Conservation (phyloP, 495 filamentous ascomycete species). For the Penicillium verhagenii region DNA sequence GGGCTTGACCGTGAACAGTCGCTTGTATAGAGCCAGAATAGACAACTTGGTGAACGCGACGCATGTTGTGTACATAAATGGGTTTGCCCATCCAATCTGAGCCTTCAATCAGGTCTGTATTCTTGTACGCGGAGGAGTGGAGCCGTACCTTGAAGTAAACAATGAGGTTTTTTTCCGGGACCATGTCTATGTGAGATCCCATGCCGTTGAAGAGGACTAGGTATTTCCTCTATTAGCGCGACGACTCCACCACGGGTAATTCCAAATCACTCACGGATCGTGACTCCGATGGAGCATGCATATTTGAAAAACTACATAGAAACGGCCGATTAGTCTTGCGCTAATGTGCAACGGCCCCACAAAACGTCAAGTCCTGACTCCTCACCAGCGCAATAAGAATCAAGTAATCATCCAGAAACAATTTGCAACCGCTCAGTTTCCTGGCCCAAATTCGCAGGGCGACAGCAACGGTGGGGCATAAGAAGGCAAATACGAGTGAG, state of each 20-base stretch:
- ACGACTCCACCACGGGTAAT: neutral
- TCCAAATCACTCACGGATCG: constrained; percentile 24
- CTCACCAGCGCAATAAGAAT: constrained; percentile 36
- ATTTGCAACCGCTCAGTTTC: constrained; percentile 22
- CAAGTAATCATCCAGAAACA: constrained; percentile 39
- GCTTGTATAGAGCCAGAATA: constrained; percentile 42
- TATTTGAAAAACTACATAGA: constrained; percentile 32
- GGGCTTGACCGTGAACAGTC: constrained; percentile 30
- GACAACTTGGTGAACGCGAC: constrained; percentile 42
- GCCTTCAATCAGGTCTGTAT: neutral
- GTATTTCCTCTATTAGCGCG: neutral
- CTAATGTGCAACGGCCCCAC: neutral
- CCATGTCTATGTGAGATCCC: constrained; percentile 34
- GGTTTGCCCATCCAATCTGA: constrained; percentile 31
- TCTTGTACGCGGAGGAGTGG: neutral
- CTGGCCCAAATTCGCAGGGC: constrained; percentile 29
- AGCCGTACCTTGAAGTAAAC: constrained; percentile 29
- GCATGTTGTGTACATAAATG: constrained; percentile 31
- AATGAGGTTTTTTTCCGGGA: constrained; percentile 26
- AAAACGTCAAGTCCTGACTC: constrained; percentile 9
- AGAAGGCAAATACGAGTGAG: constrained; percentile 31
- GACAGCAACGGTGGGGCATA: constrained; percentile 29
- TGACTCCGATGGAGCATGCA: constrained; percentile 31
- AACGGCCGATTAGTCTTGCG: neutral
- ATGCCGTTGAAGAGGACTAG: constrained; percentile 36